Evolutionary conservation across 176 grass and related monocot species (phyloP), one percentile per base, ranked within the genome.

Genomic region (Stipa capillata): DNA sequence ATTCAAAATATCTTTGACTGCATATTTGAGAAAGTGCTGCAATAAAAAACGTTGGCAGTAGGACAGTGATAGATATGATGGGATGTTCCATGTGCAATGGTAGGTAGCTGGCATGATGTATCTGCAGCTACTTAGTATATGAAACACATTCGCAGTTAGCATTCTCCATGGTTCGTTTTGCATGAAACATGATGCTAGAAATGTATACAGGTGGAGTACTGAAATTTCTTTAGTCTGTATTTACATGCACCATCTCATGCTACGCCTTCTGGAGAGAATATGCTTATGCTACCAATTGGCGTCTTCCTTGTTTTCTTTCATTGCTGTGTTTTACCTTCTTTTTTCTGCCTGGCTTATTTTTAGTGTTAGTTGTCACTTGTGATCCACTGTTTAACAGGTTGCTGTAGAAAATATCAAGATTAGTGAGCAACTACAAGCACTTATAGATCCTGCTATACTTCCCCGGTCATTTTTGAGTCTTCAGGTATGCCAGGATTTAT

Each of bases 361-460:
- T 27, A 41, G 40, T 69, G 32, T 31, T 48, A n/a, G 2, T 66
- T 34, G 6, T 21, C 43, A 77, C 13, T 79, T 80, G 82, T 47
- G 54, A 80, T 76, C 24, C 15, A 54, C 63, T 44, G 2, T 64
- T 69, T 78, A 65, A 45, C 64, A 94, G 90, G 90, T 94, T 53
- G 96, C 87, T 65, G 35, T 98, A 16, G 83, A 93, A 80, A 93
- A 93, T 78, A 85, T 98, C 67, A 98, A 86, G 83, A 98, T 94
- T 34, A 98, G 92, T 21, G 92, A 94, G 76, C 80, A 94, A 73
- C 63, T 98, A 35, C 92, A 98, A 85, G 86, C 92, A 78, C 81
- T 94, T 64, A 93, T 98, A 87, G 96, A 92, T 87, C 92, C 88
- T 79, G 90, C 96, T 72, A 85, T 98, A 89, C 90, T 98, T 77